Evolutionary conservation across 2,329 filamentous ascomycete species (phyloP).

Genomic region (Hymenoscyphus scutula): DNA sequence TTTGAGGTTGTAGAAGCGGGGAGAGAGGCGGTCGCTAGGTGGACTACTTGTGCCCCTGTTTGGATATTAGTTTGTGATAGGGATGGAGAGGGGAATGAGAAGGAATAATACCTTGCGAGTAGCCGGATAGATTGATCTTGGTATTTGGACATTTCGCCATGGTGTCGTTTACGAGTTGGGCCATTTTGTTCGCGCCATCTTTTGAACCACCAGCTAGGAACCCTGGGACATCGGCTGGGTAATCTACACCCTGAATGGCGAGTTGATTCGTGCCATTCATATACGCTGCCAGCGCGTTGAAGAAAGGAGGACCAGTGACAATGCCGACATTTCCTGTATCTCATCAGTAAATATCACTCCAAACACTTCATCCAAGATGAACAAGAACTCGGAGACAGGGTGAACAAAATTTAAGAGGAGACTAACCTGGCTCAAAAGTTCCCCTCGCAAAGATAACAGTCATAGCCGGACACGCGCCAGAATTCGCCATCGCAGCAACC

Average conservation of each 20-base stretch:
- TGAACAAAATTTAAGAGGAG: not conserved
- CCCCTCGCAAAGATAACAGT: conserved; percentile 31
- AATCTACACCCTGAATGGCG: conserved; percentile 54
- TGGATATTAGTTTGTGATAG: not conserved
- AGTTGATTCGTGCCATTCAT: conserved; percentile 45
- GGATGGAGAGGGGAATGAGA: not conserved
- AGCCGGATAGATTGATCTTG: conserved; percentile 28
- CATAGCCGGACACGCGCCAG: conserved; percentile 27
- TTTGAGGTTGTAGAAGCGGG: conserved; percentile 20
- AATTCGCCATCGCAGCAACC: conserved; percentile 11
- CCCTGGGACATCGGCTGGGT: conserved; percentile 46
- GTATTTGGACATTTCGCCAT: conserved; percentile 26
- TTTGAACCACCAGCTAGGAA: conserved; percentile 47
- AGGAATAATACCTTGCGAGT: conserved; percentile 21
- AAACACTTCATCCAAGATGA: not conserved
- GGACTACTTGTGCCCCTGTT: conserved; percentile 30
- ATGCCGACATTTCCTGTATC: conserved; percentile 31
- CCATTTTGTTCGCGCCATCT: conserved; percentile 43
- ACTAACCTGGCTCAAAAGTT: conserved; percentile 29
- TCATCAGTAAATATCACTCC: not conserved
- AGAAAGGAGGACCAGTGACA: conserved; percentile 31
- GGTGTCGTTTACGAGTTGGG: conserved; percentile 24
- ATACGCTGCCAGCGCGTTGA: conserved; percentile 29
- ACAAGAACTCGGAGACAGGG: not conserved
- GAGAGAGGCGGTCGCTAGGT: conserved; percentile 23